Conservation (phyloP, 345 rosid genomes). For the Excoecaria agallocha region DNA sequence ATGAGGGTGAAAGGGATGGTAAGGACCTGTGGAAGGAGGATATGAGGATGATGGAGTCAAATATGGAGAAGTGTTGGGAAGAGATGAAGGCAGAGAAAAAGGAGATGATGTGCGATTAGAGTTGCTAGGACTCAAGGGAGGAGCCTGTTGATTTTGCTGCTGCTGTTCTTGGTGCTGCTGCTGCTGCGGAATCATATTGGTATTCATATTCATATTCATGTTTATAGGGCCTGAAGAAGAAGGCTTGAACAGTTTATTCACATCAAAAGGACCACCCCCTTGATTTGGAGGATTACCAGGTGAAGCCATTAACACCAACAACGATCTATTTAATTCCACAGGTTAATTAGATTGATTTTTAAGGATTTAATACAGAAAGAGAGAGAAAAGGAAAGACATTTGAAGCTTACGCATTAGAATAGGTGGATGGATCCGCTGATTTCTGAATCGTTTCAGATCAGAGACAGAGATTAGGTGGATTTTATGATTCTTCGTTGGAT, state of each 20-base stretch:
- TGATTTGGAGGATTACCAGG: slow-evolving; percentile 35
- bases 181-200: background rate
- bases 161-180: slow-evolving; percentile 9
- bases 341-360: background rate
- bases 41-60: slow-evolving; percentile 53
- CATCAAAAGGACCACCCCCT: slow-evolving; percentile 25
- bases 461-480: background rate
- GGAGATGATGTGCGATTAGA: slow-evolving; percentile 25
- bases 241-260: slow-evolving; percentile 39
- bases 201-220: slow-evolving; percentile 11
- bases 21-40: slow-evolving; percentile 57
- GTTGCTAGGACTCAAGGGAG: background rate
- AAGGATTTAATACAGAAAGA: background rate
- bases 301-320: slow-evolving; percentile 29
- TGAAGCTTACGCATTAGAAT: slow-evolving; percentile 6
- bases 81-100: slow-evolving; percentile 26
- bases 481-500: background rate
- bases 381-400: background rate
- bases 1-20: slow-evolving; percentile 38
- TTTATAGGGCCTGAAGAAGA: slow-evolving; percentile 25
- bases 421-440: slow-evolving; percentile 2
- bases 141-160: slow-evolving; percentile 18
- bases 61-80: slow-evolving; percentile 29
- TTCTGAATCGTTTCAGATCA: slow-evolving; percentile 14
- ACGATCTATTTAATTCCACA: background rate